Base-by-base conservation (phyloP, 2,329 filamentous ascomycete species). In the Clarireedia monteithiana region DNA sequence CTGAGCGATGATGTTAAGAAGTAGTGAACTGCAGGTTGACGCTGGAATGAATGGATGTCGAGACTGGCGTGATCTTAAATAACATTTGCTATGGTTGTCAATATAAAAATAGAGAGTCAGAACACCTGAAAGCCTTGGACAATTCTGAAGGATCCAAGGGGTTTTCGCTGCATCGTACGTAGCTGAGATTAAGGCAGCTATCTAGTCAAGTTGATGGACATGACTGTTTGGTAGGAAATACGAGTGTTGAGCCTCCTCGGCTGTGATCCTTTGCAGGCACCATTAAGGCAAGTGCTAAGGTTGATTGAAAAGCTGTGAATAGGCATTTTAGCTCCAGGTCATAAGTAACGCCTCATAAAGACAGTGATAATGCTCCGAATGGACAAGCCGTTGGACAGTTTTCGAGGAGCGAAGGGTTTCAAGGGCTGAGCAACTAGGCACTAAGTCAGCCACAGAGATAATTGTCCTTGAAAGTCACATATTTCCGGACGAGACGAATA, bases 61-160 rank as follows among this genome's bases (percentile, higher is more conserved):
- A 24, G 51, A 50, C 14, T 34, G 30, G 27, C 17, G 6, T n/a
- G 5, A 7, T 49, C 45, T 50, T 50, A 55, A 50, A 55, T 55
- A 55, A 23, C 14, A 12, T 10, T 27, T 15, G 24, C 39, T 45
- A 12, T 47, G 23, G 14, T 0, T 72, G 72, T 5, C 69, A 57
- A 10, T 66, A 62, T 0, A 69, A 65, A 36, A 50, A 26, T 26
- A 5, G 76, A 74, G 55, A 53, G 17, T 39, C 30, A 53, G 52
- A 40, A 48, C 24, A 44, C n/a, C 47, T 38, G 36, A 36, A n/a
- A 34, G 52, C 38, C 52, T 49, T 42, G 45, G n/a, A 36, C 6
- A 54, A 12, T 17, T 7, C 20, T 14, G 6, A 55, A 50, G 46
- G 46, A 50, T 55, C 52, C 17, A 50, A 23, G n/a, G 20, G 23